These are phyloP conservation scores for Phellopilus nigrolimitatus DNA, from an alignment of 1,284 basidiomycete species.

Conservation along the genomic window DNA sequence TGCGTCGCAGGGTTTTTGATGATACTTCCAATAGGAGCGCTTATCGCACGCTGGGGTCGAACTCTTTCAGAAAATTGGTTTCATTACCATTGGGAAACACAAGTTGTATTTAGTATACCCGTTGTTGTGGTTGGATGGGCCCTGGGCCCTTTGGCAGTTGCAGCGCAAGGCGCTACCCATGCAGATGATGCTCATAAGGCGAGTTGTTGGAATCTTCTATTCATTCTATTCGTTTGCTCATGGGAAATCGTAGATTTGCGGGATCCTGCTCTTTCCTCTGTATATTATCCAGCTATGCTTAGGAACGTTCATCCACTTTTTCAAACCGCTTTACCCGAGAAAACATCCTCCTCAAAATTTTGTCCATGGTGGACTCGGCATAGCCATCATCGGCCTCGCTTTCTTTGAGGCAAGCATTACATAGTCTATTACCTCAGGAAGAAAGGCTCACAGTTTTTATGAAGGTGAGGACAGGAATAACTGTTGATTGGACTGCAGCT, in stretches of 20 bases:
- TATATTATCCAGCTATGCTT: slow-evolving; percentile 52
- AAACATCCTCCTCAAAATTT: slow-evolving; percentile 47
- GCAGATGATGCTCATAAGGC: slow-evolving; percentile 49
- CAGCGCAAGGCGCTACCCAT: slow-evolving; percentile 39
- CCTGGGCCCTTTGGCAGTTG: slow-evolving; percentile 46
- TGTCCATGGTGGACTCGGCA: slow-evolving; percentile 43
- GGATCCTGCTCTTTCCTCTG: slow-evolving; percentile 48
- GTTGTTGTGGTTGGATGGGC: slow-evolving; percentile 47
- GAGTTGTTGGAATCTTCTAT: not conserved
- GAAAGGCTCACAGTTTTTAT: slow-evolving; percentile 7
- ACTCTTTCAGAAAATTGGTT: slow-evolving; percentile 58
- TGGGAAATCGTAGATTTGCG: slow-evolving; percentile 40
- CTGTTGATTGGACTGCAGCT: slow-evolving; percentile 36
- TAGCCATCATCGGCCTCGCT: slow-evolving; percentile 40
- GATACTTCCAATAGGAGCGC: slow-evolving; percentile 51
- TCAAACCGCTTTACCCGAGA: slow-evolving; percentile 30
- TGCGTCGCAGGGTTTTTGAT: slow-evolving; percentile 56
- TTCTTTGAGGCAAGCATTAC: slow-evolving; percentile 41
- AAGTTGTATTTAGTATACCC: slow-evolving; percentile 44
- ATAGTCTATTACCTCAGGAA: slow-evolving; percentile 9
- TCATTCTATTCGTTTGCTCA: not conserved
- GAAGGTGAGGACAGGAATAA: slow-evolving; percentile 38
- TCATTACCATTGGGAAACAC: slow-evolving; percentile 46
- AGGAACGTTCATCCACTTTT: slow-evolving; percentile 51
- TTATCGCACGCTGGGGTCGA: slow-evolving; percentile 58